phyloP scores from a whole-genome alignment of 2,329 filamentous ascomycete genomes.

The Colletotrichum filicis region DNA sequence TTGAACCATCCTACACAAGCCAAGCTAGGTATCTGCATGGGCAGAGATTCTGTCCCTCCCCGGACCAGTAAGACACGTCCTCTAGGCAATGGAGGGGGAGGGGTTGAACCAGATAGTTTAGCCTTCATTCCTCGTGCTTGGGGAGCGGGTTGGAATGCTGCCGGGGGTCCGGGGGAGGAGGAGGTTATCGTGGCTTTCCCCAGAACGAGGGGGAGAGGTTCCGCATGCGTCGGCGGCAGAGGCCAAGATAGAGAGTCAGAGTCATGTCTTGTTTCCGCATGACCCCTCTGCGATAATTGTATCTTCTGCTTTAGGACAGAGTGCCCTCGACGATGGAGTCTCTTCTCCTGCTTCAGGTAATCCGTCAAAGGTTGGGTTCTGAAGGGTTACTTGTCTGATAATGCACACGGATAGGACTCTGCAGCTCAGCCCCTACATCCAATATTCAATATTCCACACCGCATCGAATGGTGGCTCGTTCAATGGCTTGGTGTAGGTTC shows the following conservation, averaged over 20 bases:
- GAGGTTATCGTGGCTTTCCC: slow-evolving; percentile 16
- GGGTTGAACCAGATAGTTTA: neutral
- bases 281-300: neutral
- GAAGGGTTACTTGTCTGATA: neutral
- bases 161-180: slow-evolving; percentile 1
- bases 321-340: slow-evolving; percentile 2
- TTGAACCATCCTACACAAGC: neutral
- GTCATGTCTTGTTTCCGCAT: neutral
- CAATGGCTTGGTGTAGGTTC: neutral
- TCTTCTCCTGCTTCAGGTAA: neutral
- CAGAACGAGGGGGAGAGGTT: neutral
- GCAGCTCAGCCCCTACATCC: neutral
- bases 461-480: neutral
- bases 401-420: neutral
- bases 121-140: neutral
- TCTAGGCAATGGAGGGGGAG: neutral
- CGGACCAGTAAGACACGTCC: neutral
- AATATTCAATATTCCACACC: neutral
- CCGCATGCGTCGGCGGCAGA: slow-evolving; percentile 2
- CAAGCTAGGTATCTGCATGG: neutral
- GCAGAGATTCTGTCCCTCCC: slow-evolving; percentile 2
- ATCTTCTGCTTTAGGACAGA: neutral
- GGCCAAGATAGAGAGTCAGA: neutral
- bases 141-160: neutral
- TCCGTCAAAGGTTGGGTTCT: neutral